Base-by-base conservation (phyloP, 108 stramenopile species). In the Aureococcus anophagefferens region DNA sequence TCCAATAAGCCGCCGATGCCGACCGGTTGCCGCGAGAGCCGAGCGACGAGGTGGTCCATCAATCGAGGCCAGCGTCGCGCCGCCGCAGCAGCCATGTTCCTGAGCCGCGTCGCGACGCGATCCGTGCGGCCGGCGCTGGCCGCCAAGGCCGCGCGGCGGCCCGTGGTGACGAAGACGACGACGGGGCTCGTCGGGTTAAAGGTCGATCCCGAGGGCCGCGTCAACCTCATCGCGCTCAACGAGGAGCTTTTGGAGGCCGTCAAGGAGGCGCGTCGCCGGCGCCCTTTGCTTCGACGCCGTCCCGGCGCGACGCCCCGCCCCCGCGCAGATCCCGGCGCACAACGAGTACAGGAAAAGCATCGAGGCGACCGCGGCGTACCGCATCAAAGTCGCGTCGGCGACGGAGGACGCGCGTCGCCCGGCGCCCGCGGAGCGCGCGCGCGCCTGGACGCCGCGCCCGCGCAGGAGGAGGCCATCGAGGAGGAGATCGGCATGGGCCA, bases 401-500 rank as follows among this genome's bases (percentile, higher is more conserved):
- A 29, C 15, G 7, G 28, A 29, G 62, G 28, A 59, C 74, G 74
- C n/a, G 29, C 73, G n/a, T n/a, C n/a, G n/a, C 68, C 77, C 33
- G 69, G 21, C 34, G 79, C 75, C 35, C 76, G 75, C 32, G 75
- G 44, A 64, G 15, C 15, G 25, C n/a, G 62, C 28, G 5, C 4
- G 21, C 28, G 25, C 28, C 25, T 62, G 5, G 62, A 62, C 25
- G 28, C n/a, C 7, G 62, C 4, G 21, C 3, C 15, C 62, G 28
- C 3, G 62, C 25, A 59, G 75, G 74, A 77, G 59, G 79, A 76
- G 71, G n/a, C 73, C 28, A 80, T 84, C 66, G 83, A 84, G 51
- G 73, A 82, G 21, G 76, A 78, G 76, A 82, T 82, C 44, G 80
- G 79, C 72, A 33, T 37, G 28, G 81, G 81, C 33, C 81, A 82